Conservation (phyloP, 768 basidiomycete species). For the Mycena chlorophos region DNA sequence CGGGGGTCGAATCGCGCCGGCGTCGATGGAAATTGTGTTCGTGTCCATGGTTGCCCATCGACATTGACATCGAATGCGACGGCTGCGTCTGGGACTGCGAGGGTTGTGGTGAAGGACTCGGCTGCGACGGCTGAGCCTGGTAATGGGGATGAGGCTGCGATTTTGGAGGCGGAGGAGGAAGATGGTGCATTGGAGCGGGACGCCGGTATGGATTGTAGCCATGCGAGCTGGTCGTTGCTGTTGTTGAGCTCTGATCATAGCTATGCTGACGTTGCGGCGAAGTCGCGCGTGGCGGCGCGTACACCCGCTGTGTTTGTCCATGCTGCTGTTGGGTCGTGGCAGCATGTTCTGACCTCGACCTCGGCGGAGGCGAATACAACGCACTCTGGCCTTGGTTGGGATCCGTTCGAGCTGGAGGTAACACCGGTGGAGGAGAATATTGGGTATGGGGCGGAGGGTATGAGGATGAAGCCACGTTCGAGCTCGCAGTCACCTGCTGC, state of each 20-base stretch:
- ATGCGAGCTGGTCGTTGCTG: neutral
- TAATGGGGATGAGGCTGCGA: slow-evolving; percentile 3
- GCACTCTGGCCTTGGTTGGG: neutral
- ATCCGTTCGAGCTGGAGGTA: neutral
- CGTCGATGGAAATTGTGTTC: neutral
- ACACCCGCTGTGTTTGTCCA: neutral
- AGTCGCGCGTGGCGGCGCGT: slow-evolving; percentile 9
- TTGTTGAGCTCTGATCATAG: neutral
- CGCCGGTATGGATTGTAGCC: neutral
- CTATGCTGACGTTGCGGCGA: slow-evolving; percentile 8
- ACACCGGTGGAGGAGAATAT: neutral
- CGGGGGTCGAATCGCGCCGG: slow-evolving; percentile 15
- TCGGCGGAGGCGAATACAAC: slow-evolving; percentile 9
- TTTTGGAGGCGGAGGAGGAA: slow-evolving; percentile 10
- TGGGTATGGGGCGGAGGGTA: neutral
- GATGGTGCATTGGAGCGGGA: neutral
- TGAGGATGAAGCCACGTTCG: slow-evolving; percentile 1
- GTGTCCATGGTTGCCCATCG: neutral
- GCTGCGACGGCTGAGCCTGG: slow-evolving; percentile 4
- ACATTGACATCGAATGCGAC: neutral
- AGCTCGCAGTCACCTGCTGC: too few relatives aligned
- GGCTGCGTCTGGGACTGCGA: neutral
- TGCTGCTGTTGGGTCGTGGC: too few relatives aligned
- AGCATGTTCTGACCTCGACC: slow-evolving; percentile 16
- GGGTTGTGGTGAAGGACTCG: slow-evolving; percentile 11